Base-by-base conservation (phyloP, 2,329 filamentous ascomycete species). In the Exophiala phaeomuriformis region DNA sequence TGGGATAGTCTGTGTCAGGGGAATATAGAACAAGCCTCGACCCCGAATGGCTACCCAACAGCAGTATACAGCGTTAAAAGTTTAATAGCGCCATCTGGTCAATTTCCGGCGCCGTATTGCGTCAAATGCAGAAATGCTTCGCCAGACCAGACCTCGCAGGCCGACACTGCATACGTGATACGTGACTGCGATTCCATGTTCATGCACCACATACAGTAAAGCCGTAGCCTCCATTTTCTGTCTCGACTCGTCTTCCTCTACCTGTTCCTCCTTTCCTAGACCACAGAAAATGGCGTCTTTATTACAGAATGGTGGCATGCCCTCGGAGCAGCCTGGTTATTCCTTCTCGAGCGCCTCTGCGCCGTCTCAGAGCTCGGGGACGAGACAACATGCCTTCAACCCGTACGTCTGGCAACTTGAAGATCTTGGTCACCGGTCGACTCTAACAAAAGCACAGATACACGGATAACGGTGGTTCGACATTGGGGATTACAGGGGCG, bases 391-490 rank as follows among this genome's bases (percentile, higher is more conserved):
- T 74, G 82, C 84, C 64, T 96, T 96, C 76, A 90, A 95, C 74
- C 90, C 91, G 90, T 95, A 81, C 67, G 86, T 63, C 46, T 10
- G 8, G 27, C n/a, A 46, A 19, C 19, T 19, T 19, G 19, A 19
- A 39, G 19, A 12, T 31, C 33, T 7, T 31, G 9, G n/a, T 12
- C n/a, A 27, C n/a, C 10, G 7, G 37, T n/a, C 32, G 36, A 35
- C 19, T 40, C 33, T 48, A 29, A 52, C 27, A n/a, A 29, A 44
- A 19, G 27, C 27, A 44, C 57, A 76, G 74, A 57, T 98, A 98
- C 75, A 94, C 93, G 63, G 91, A 98, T 77, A 98, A 98, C 71
- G 93, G 93, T 64, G 93, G 93, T 64, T 95, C 90, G 56, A 97
- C 93, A 51, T 82, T 98, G 52, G 93, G 90, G 67, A 97, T 98